Evolutionary conservation across 2,329 filamentous ascomycete species (phyloP), one percentile per base, ranked within the genome.

Genomic region (Aspergillus oerlinghausenensis): DNA sequence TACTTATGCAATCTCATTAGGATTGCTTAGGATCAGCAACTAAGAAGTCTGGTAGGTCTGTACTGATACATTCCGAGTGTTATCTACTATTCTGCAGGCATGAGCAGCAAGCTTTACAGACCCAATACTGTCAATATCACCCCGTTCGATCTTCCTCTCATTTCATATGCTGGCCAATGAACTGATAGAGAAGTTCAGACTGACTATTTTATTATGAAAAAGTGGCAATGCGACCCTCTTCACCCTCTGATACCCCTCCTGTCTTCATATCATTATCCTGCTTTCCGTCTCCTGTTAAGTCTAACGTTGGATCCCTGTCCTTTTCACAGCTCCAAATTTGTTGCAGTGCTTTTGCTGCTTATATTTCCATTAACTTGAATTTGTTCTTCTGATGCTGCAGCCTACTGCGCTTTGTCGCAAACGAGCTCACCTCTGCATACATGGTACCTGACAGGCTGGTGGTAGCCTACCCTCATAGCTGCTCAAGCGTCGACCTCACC

Each of bases 51-150:
- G 14, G 14, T 38, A 38, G 14, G 32, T 38, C 32, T 38, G 14
- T 38, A 7, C 32, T 38, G 14, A 8, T 38, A 1, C 17, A 17
- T 17, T 38, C 32, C 17, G 14, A 17, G 32, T 35, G 32, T 38
- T 38, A 17, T 38, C 32, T n/a, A 38, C 5, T 38, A 38, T 38
- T 38, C 59, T 66, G 57, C 21, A 47, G 25, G 43, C 23, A 3
- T 3, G 14, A 23, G 21, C 21, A 17, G 21, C 19, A 14, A 23
- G 11, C 19, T 26, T 47, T 6, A 23, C 19, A 11, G 19, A 47
- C 23, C 43, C 7, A 14, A 23, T 23, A 26, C 21, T 23, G 14
- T 26, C 10, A 21, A 10, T 47, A 43, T 47, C 19, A 23, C 21
- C 23, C 6, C 26, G 8, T 23, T 23, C 43, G 26, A 38, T 17